Evolutionary conservation across 106 monocot genomes (phyloP), one percentile per base, ranked within the genome.

Genomic region (Platanthera guangdongensis): DNA sequence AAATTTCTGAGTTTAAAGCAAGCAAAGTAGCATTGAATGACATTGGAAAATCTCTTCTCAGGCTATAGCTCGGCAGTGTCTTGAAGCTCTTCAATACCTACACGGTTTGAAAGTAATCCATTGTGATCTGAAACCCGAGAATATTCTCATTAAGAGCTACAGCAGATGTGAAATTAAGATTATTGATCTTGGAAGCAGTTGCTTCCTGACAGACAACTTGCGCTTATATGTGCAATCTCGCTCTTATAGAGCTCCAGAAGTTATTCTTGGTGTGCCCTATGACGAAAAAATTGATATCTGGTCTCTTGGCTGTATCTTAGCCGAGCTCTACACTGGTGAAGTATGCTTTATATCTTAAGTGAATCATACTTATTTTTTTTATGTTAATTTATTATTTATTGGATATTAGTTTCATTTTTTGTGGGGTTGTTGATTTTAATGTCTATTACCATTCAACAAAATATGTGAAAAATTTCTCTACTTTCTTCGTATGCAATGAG

Each of bases 131-230:
- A 96, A 96, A 72, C 95, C 95, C 9, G 95, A 96, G 68, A 96
- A 96, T 82, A 90, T 96, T 68, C 85, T 96, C 19, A 91, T 96
- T 69, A 96, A 91, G 82, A 96, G 95, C 80, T 96, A 96, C 69
- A 87, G 87, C 72, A 93, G 85, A 81, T 93, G 93, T 83, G 93
- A 96, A 78, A 81, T 96, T 51, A 96, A 96, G 78, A 79, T 96
- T 46, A 96, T 96, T 78, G 95, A 96, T 84, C 88, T 96, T 77
- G 95, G 95, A 72, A 96, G 95, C 81, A 96, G 95, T 79, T 96
- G 95, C 74, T 96, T 96, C 85, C 72, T 80, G 78, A 87, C 90
- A 50, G 95, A 96, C 81, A 87, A 79, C 78, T 80, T 96, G 63
- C 78, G 79, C 55, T 81, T 86, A 49, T 93, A 96, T 84, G 95